Evolutionary conservation across 345 rosid genomes (phyloP), one percentile per base, ranked within the genome.

Genomic region (Hibiscus trionum): DNA sequence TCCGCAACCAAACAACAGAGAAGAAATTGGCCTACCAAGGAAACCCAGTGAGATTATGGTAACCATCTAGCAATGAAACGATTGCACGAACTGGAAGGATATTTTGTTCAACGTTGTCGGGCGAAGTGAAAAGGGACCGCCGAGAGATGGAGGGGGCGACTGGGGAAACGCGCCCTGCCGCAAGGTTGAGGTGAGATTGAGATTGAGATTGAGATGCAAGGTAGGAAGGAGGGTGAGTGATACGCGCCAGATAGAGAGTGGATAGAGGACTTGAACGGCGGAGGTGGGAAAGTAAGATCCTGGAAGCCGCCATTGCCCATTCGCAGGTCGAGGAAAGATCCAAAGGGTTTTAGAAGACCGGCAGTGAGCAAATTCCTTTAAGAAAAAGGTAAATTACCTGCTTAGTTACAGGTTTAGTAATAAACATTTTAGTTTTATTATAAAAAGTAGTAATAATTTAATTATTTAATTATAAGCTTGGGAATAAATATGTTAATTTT

Each of bases 31-130:
- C 79, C 71, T 66, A 91, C 97, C 98, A 93, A 70, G 98, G 96
- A 62, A 91, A 80, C 70, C 97, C 94, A 70, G 93, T 83, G 80
- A 87, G 61, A 70, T 87, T 85, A 79, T 91, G 97, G 75, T 73
- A 93, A 1, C 80, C 77, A 78, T 93, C 96, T 11, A 93, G 91
- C 77, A 91, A 68, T 35, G 89, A 86, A 68, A 84, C 75, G 66
- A 88, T 76, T 33, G 80, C 81, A 9, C 75, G 78, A 63, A 87
- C 85, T 0, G 89, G 89, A 50, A 81, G 80, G 69, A 78, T 82
- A 31, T 83, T 74, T 29, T 78, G 87, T 57, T 77, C 82, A 24
- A 63, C 55, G 61, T 37, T 10, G 42, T 80, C 70, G 2, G 73
- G 7, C 39, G 86, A 84, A 66, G 62, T 35, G 53, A 53, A 63